Evolutionary conservation across 805 yeast species (phyloP).

Genomic region (Yarrowia keelungensis): DNA sequence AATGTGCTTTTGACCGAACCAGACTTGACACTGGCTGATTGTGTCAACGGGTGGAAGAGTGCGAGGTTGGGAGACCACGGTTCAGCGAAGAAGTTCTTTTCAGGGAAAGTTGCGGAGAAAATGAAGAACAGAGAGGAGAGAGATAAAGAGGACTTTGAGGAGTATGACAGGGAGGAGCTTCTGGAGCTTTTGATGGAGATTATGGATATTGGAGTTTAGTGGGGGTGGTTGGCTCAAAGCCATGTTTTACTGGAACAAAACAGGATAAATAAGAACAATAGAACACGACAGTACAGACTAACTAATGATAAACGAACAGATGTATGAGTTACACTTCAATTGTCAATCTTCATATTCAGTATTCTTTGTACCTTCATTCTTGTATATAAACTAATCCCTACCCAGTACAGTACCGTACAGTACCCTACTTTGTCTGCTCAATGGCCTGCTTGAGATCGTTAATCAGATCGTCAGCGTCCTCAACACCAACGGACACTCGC

Average conservation of each 20-base stretch:
- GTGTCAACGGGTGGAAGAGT: background rate
- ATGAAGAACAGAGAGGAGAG: background rate
- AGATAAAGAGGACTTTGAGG: background rate
- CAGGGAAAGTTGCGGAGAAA: background rate
- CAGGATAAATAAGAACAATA: no score
- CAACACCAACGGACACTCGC: constrained; percentile 82
- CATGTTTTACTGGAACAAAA: no score
- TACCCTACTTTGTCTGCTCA: background rate
- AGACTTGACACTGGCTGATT: background rate
- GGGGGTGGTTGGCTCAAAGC: no score
- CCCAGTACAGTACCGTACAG: no score
- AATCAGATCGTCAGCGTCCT: constrained; percentile 76
- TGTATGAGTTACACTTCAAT: no score
- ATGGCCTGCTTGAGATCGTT: constrained; percentile 72
- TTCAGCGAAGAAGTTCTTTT: background rate
- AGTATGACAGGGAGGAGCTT: background rate
- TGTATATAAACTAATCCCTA: no score
- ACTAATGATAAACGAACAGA: no score
- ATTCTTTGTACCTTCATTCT: no score
- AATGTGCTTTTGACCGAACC: background rate
- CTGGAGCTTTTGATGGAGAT: background rate
- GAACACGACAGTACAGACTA: no score
- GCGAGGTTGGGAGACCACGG: background rate
- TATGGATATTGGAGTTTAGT: no score
- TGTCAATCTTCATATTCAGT: no score